Evolutionary conservation across 2,329 filamentous ascomycete species (phyloP).

Genomic region (Colletotrichum falcatum): DNA sequence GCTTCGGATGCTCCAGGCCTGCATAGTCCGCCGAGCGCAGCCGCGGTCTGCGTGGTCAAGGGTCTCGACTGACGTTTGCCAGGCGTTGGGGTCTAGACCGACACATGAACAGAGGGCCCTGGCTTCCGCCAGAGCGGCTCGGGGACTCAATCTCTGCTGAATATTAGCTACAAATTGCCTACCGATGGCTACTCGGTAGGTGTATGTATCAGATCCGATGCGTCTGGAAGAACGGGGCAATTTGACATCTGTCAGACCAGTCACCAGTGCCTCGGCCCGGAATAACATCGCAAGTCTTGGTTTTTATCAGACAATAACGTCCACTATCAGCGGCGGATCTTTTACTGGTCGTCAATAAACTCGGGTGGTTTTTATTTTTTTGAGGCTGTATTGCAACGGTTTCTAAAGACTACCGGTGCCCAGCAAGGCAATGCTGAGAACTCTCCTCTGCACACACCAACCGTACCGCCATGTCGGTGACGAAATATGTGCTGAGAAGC

Average conservation of each 20-base stretch:
- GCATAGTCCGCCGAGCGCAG: no score
- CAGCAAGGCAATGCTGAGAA: not conserved
- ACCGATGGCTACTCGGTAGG: not conserved
- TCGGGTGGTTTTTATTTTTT: no score
- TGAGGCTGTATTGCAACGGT: not conserved
- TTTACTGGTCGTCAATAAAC: no score
- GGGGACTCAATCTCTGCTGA: not conserved
- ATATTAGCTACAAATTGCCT: not conserved
- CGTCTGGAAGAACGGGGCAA: not conserved
- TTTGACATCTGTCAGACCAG: not conserved
- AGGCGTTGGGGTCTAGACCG: not conserved
- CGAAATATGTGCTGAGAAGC: not conserved
- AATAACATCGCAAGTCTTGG: not conserved
- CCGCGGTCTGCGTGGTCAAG: not conserved
- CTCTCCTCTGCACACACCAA: not conserved
- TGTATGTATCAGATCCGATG: not conserved
- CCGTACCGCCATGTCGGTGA: not conserved
- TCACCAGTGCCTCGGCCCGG: not conserved
- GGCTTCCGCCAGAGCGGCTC: not conserved
- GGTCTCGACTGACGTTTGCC: slow-evolving; percentile 10
- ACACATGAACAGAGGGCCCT: not conserved
- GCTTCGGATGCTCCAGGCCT: not conserved
- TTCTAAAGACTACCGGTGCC: no score
- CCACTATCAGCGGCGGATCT: not conserved
- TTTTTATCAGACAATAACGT: not conserved